Evolutionary conservation across 2,329 filamentous ascomycete genomes (phyloP).

Genomic region (Exophiala alcalophila): DNA sequence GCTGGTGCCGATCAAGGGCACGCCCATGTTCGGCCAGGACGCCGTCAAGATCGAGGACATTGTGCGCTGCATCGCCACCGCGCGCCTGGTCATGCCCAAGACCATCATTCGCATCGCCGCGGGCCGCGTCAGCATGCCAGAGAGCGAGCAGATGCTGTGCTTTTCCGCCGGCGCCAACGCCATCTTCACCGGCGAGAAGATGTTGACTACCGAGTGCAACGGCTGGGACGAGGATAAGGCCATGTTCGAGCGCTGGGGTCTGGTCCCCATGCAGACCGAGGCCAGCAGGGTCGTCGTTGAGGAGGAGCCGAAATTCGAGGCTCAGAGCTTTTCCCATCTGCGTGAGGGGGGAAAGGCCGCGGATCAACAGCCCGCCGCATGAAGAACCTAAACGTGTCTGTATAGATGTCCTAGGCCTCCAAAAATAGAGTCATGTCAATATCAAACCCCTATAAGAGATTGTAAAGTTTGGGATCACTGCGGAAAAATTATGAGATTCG

Average conservation of each 20-base stretch:
- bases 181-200: slow-evolving; percentile 94
- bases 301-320: slow-evolving; percentile 29
- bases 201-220: slow-evolving; percentile 88
- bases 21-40: slow-evolving; percentile 72
- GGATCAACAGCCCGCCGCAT: slow-evolving; percentile 9
- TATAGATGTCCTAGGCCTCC: too few species aligned
- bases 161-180: slow-evolving; percentile 91
- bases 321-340: slow-evolving; percentile 26
- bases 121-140: slow-evolving; percentile 76
- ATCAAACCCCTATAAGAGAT: too few species aligned
- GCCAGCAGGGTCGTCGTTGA: slow-evolving; percentile 27
- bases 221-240: slow-evolving; percentile 84
- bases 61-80: slow-evolving; percentile 78
- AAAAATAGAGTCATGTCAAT: too few species aligned
- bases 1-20: slow-evolving; percentile 85
- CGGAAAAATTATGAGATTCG: too few species aligned
- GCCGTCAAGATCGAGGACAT: slow-evolving; percentile 74
- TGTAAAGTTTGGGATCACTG: too few species aligned
- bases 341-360: slow-evolving; percentile 8
- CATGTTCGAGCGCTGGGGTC: slow-evolving; percentile 80
- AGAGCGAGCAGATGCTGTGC: slow-evolving; percentile 85
- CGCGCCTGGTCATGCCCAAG: slow-evolving; percentile 74
- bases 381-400: slow-evolving; percentile 2
- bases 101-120: slow-evolving; percentile 87
- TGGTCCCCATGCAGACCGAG: slow-evolving; percentile 66